Evolutionary conservation across 1,139 yeast species (phyloP), one percentile per base, ranked within the genome.

Genomic region (Taphrina flavorubra): DNA sequence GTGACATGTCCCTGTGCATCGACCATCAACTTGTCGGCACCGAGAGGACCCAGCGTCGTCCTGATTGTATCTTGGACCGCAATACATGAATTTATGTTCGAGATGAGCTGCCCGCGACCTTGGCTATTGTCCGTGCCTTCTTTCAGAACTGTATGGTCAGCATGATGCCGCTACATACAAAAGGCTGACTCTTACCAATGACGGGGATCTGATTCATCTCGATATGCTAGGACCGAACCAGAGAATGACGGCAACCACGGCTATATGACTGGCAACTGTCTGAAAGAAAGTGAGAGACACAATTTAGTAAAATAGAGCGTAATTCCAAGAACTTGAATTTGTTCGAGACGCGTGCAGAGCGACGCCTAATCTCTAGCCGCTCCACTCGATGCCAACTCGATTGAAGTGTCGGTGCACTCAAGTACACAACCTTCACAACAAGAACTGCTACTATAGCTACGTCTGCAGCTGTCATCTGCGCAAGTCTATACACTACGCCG

Each of bases 111-210:
- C 40, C 98, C 98, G 74, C 87, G 86, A 51, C 99, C 99, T 79
- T 94, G 99, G 14, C 97, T 90, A 46, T 96, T 82, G 77, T 94
- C 99, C 6, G 99, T 94, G 65, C 99, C 99, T 79, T 94, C 99
- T 77, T 92, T 92, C 72, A 94, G 86, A 68, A 94, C 99, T 74
- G 94, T 98, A 76, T 94, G 6, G 53, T 90, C 18, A 47, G 66
- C 31, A 25, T 62, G 40, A 44, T 13, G 47, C 42, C 42, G 14
- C 42, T 25, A 25, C 4, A 25, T 25, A 25, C 31, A 25, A 25
- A 25, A 2, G 31, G 53, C 20, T 13, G 8, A 47, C 11, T 10
- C 68, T 10, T 61, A 70, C 71, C 71, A 47, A 70, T 70, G 44
- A 70, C 66, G 10, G 71, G 71, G 31, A 70, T 59, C 47, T 64